Percentiles rank a stretch among this genome's conserved stretches.
These are phyloP conservation scores for Didymellaceae sp. DNA, from an alignment of 2,329 filamentous ascomycete species.

Conservation along the genomic window DNA sequence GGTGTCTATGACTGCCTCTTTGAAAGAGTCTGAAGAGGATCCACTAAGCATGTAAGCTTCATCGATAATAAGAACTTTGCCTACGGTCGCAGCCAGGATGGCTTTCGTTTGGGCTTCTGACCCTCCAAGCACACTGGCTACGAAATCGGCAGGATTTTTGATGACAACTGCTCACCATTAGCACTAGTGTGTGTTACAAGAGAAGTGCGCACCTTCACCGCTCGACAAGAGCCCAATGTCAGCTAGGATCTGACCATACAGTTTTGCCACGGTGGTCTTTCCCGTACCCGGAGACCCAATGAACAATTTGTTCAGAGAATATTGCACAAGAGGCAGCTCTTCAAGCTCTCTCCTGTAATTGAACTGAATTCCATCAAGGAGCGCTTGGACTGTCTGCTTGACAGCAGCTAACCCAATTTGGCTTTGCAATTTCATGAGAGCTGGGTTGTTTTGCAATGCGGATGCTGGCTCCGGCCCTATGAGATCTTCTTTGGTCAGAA, in stretches of 20 bases:
- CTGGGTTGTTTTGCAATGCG: constrained; percentile 58
- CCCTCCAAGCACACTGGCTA: constrained; percentile 67
- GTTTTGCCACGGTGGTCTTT: constrained; percentile 76
- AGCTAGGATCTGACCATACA: constrained; percentile 72
- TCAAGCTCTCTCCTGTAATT: constrained; percentile 72
- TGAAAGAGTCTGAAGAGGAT: constrained; percentile 55
- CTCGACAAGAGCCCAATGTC: constrained; percentile 72
- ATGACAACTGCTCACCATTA: constrained; percentile 61
- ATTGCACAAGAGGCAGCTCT: constrained; percentile 65
- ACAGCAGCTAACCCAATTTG: constrained; percentile 68
- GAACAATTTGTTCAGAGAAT: constrained; percentile 72
- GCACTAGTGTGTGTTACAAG: neutral
- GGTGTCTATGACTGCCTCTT: constrained; percentile 72
- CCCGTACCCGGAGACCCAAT: constrained; percentile 76
- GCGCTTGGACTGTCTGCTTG: constrained; percentile 64
- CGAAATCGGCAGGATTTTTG: constrained; percentile 77
- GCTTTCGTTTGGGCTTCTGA: constrained; percentile 76
- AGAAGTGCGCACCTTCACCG: constrained; percentile 63
- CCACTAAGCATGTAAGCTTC: constrained; percentile 74
- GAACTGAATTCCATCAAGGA: constrained; percentile 66
- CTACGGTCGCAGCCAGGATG: constrained; percentile 69
- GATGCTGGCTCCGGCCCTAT: constrained; percentile 71
- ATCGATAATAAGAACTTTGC: constrained; percentile 81
- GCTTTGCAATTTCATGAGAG: constrained; percentile 64
- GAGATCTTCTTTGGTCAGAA: constrained; percentile 70